Percentiles rank a stretch among this genome's conserved stretches.
These are phyloP conservation scores for Coemansia reversa DNA, from an alignment of 192 early-diverging fungal species.

Conservation along the genomic window DNA sequence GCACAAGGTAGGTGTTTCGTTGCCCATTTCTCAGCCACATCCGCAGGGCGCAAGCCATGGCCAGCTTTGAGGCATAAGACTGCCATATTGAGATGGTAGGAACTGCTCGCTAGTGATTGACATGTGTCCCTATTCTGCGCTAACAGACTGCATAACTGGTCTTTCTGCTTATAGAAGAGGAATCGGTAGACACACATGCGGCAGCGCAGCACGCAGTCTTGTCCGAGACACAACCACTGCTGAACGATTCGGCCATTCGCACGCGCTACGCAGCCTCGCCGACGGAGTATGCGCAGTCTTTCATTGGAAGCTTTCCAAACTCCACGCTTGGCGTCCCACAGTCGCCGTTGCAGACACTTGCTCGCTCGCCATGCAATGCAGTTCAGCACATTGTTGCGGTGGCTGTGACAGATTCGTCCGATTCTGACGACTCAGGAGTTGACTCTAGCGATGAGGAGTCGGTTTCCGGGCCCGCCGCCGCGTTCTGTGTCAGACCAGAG, in stretches of 20 bases:
- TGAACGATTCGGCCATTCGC: constrained; percentile 48
- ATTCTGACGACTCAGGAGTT: constrained; percentile 41
- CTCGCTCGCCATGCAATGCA: constrained; percentile 15
- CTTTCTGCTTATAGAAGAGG: constrained; percentile 12
- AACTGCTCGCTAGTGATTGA: not conserved
- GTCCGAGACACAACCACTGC: constrained; percentile 44
- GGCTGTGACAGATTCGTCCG: constrained; percentile 23
- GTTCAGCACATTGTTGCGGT: constrained; percentile 23
- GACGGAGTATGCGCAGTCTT: constrained; percentile 48
- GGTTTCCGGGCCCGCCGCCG: not conserved
- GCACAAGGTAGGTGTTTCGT: constrained; percentile 13
- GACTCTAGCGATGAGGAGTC: constrained; percentile 14
- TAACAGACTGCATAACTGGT: not conserved
- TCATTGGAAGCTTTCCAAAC: constrained; percentile 20
- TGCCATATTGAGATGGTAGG: not conserved
- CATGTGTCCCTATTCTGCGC: not conserved
- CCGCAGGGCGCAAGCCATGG: not conserved
- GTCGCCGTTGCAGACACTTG: constrained; percentile 13
- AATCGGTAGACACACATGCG: constrained; percentile 1
- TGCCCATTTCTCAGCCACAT: not conserved
- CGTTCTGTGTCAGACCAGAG: constrained; percentile 1
- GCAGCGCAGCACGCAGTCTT: not conserved
- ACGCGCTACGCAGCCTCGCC: constrained; percentile 35
- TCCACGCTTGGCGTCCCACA: not conserved
- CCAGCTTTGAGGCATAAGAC: not conserved